Base-by-base conservation (phyloP, 169 alveolate genomes). In the Eimeria falciformis region DNA sequence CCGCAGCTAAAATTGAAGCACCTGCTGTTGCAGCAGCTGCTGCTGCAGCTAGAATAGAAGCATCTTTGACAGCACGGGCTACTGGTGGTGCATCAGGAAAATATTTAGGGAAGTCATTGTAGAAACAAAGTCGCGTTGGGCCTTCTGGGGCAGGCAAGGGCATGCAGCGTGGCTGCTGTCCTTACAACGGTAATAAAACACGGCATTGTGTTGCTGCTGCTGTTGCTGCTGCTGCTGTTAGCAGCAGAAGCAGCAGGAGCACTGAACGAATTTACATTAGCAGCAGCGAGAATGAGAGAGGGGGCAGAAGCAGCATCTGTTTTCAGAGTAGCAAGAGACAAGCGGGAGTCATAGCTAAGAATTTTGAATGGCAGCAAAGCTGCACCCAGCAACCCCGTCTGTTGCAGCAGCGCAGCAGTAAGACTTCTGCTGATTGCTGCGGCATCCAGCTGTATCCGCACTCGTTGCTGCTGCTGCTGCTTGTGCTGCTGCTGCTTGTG, bases 131-230 rank as follows among this genome's bases (percentile, higher is more conserved):
- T n/a, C 33, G 86, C 86, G 25, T 46, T 77, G 86, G 86, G 86
- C 69, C 86, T 77, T 37, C 86, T 77, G 68, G 86, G 86, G 50
- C 86, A 77, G 27, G 68, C 69, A 40, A 77, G 86, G 27, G 69
- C 86, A 27, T 77, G 86, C 69, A 77, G 69, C 46, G 69, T 9
- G 23, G 86, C 62, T 11, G 86, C 62, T 21, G 69, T 47, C 86
- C 86, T 77, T 46, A 77, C 86, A n/a, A 77, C 27, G 7, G 69
- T 77, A 53, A 77, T n/a, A n/a, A 23, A 77, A 21, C 86, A 77
- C 25, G 86, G 86, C 86, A 47, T 9, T 45, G 50, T 77, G 68
- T 12, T 47, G 21, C 23, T 68, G 3, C 50, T 68, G 46, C 46
- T n/a, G 65, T 55, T 75, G 86, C 6, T 77, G 86, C 69, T 77